Conservation (phyloP, 2,329 filamentous ascomycete species). For the Hymenoscyphus fraxineus region DNA sequence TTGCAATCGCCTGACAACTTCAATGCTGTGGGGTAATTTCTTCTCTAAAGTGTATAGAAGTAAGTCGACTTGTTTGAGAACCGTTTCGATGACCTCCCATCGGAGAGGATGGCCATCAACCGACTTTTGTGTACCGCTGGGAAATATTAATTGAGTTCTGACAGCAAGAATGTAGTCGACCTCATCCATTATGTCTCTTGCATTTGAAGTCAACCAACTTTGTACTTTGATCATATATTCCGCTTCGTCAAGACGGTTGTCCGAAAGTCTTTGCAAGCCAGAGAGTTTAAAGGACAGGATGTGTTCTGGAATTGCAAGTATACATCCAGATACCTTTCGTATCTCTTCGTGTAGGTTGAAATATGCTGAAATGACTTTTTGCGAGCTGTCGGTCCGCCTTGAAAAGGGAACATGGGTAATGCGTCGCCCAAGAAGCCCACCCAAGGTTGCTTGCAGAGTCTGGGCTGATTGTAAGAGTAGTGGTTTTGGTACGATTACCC, state of each 20-base stretch:
- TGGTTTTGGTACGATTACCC: constrained; percentile 44
- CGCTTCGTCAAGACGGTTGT: too few species aligned
- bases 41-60: constrained; percentile 36
- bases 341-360: constrained; percentile 39
- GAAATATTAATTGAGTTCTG: constrained; percentile 41
- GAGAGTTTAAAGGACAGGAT: constrained; percentile 51
- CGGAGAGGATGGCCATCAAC: constrained; percentile 40
- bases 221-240: constrained; percentile 47
- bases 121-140: constrained; percentile 36
- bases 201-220: constrained; percentile 40
- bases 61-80: constrained; percentile 33
- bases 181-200: constrained; percentile 52
- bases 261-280: constrained; percentile 44
- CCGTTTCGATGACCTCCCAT: constrained; percentile 36
- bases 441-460: constrained; percentile 41
- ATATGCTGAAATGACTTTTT: too few species aligned
- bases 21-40: constrained; percentile 41
- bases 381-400: too few species aligned
- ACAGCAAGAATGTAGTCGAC: constrained; percentile 40
- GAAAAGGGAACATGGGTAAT: constrained; percentile 47
- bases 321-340: constrained; percentile 38
- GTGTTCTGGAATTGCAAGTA: constrained; percentile 51
- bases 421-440: constrained; percentile 41
- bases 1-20: constrained; percentile 37
- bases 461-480: constrained; percentile 38